phyloP scores from a whole-genome alignment of 306 rosid genomes.

The Cajanus cajan region DNA sequence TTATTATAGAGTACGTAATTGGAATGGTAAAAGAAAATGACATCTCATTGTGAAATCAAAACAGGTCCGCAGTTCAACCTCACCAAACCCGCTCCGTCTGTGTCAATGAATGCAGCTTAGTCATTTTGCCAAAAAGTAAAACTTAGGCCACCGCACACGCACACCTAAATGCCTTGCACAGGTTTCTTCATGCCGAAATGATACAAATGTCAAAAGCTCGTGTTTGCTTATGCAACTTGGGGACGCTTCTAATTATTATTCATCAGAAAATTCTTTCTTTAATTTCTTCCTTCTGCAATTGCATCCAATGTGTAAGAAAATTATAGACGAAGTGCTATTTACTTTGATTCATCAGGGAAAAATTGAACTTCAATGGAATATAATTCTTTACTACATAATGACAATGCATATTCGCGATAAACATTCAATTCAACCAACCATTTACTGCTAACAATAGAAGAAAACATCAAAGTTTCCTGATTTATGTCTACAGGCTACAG shows the following conservation, averaged over 20 bases:
- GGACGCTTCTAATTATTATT: background rate
- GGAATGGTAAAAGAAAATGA: background rate
- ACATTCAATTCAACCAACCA: conserved; percentile 4
- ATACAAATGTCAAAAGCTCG: background rate
- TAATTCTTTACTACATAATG: conserved; percentile 25
- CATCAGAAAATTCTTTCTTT: background rate
- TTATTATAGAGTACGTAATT: background rate
- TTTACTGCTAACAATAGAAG: conserved; percentile 18
- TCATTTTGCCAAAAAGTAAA: background rate
- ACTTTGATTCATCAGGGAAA: background rate
- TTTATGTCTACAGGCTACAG: conserved; percentile 31
- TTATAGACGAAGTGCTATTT: background rate
- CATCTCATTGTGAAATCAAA: background rate
- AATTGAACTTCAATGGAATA: background rate
- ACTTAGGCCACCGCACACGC: background rate
- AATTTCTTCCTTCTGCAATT: background rate
- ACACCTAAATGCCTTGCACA: background rate
- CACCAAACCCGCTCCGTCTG: background rate
- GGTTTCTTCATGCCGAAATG: background rate
- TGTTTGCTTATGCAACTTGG: background rate
- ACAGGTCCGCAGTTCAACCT: background rate
- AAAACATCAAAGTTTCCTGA: conserved; percentile 30
- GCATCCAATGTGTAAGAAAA: background rate
- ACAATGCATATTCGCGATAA: background rate
- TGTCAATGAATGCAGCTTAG: background rate